Evolutionary conservation across 75 land plant genomes (phyloP).

Genomic region (Selaginella tamariscina): DNA sequence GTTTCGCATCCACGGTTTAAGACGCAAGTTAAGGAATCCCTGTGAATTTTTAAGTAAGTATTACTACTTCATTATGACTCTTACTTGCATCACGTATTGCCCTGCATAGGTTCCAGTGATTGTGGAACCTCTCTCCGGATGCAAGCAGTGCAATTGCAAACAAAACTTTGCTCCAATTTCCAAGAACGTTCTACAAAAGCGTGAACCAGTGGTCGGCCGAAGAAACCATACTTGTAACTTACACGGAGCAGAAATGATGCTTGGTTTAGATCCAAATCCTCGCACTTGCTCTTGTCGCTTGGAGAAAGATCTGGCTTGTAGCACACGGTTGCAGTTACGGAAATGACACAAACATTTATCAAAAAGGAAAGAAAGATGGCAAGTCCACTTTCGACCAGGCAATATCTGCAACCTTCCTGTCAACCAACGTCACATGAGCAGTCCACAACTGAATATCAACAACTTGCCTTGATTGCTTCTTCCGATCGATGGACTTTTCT

Average conservation of each 20-base stretch:
- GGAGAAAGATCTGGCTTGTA: conserved; percentile 25
- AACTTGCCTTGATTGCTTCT: conserved; percentile 51
- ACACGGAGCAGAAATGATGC: conserved; percentile 68
- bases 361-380: conserved; percentile 59
- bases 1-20: conserved; percentile 53
- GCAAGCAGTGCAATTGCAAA: conserved; percentile 11
- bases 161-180: background rate
- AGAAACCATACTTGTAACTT: background rate
- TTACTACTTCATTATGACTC: background rate
- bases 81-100: conserved; percentile 9
- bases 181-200: conserved; percentile 1
- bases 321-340: conserved; percentile 74
- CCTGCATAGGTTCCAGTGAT: conserved; percentile 8
- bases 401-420: conserved; percentile 75
- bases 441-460: background rate
- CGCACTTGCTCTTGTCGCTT: conserved; percentile 40
- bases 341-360: conserved; percentile 60
- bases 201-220: background rate
- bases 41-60: conserved; percentile 10
- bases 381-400: conserved; percentile 52
- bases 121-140: background rate
- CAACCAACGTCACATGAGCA: background rate
- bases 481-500: too few species aligned
- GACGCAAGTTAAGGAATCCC: conserved; percentile 64
- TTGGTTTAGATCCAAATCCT: conserved; percentile 55